These are phyloP conservation scores for Scedosporium minutisporum DNA, from an alignment of 2,329 filamentous ascomycete species.

Conservation along the genomic window DNA sequence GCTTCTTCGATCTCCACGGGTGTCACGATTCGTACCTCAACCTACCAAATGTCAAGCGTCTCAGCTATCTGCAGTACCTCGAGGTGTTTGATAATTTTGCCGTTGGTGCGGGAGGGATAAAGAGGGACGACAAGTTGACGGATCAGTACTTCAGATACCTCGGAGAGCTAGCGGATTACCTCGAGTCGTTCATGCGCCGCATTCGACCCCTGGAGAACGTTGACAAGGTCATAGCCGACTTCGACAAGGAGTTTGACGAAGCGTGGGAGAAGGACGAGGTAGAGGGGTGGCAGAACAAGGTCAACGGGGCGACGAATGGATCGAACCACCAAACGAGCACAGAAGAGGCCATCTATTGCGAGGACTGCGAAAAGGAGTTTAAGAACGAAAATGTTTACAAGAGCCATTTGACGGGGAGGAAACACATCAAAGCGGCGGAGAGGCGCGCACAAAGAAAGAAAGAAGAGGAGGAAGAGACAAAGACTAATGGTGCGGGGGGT, in stretches of 20 bases:
- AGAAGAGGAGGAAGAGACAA: slow-evolving; percentile 15
- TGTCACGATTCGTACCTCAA: slow-evolving; percentile 87
- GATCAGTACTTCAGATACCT: slow-evolving; percentile 91
- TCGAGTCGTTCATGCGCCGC: slow-evolving; percentile 79
- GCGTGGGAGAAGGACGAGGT: slow-evolving; percentile 75
- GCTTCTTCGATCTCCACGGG: slow-evolving; percentile 79
- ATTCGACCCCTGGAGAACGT: slow-evolving; percentile 80
- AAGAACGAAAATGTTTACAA: slow-evolving; percentile 93
- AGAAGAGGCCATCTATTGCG: slow-evolving; percentile 71
- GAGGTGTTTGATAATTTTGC: slow-evolving; percentile 83
- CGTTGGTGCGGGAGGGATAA: slow-evolving; percentile 62
- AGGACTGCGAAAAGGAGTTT: slow-evolving; percentile 89
- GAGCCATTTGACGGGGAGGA: slow-evolving; percentile 79
- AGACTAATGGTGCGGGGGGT: slow-evolving; percentile 15
- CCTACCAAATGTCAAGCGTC: slow-evolving; percentile 71
- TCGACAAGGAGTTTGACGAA: slow-evolving; percentile 75
- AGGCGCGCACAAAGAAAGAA: slow-evolving; percentile 40
- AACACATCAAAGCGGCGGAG: slow-evolving; percentile 79
- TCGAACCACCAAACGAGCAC: slow-evolving; percentile 19
- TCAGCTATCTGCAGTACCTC: slow-evolving; percentile 87
- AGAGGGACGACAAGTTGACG: slow-evolving; percentile 74
- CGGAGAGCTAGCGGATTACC: slow-evolving; percentile 66
- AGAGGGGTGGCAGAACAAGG: slow-evolving; percentile 64
- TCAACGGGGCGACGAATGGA: slow-evolving; percentile 17
- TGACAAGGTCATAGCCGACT: slow-evolving; percentile 63